phyloP scores from a whole-genome alignment of 768 basidiomycete genomes.

The Leccinum obscurum region DNA sequence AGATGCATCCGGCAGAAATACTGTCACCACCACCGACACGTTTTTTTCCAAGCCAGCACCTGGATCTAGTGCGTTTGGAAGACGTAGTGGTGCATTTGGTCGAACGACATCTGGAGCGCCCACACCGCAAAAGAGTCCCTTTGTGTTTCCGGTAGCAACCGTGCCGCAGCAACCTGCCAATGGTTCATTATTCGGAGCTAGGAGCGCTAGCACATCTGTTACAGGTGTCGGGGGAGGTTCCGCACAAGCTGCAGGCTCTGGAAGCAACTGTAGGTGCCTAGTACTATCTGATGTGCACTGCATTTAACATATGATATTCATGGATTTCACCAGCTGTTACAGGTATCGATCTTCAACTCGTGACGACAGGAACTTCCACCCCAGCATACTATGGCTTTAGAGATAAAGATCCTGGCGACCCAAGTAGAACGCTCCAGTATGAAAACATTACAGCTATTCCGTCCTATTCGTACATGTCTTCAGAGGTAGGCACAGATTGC shows the following conservation, averaged over 20 bases:
- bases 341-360: too few species aligned
- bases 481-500: too few species aligned
- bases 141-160: not conserved
- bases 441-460: not conserved
- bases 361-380: too few species aligned
- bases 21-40: not conserved
- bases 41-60: not conserved
- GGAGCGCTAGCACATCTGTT: not conserved
- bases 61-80: not conserved
- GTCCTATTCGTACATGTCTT: not conserved
- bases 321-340: too few species aligned
- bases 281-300: not conserved
- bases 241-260: not conserved
- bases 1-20: not conserved
- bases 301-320: too few species aligned
- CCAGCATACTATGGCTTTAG: too few species aligned
- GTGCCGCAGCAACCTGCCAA: not conserved
- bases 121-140: too few species aligned
- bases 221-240: not conserved
- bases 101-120: not conserved
- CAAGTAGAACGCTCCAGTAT: too few species aligned
- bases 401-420: too few species aligned
- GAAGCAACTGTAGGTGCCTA: too few species aligned
- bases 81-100: not conserved
- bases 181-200: not conserved